Conservation (phyloP, 345 rosid species). For the Combretum micranthum region DNA sequence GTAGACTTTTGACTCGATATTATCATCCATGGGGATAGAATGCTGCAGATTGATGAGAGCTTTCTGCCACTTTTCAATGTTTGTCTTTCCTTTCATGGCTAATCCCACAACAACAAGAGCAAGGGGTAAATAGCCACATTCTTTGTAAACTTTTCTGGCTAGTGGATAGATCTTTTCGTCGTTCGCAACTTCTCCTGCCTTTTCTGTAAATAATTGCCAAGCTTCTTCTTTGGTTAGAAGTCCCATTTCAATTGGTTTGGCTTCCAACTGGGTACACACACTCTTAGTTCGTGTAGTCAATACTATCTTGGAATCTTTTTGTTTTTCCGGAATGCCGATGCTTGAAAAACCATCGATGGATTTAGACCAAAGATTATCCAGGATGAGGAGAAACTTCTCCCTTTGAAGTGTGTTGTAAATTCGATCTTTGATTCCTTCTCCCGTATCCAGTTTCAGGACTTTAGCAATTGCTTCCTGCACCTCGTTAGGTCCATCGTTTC, state of each 20-base stretch:
- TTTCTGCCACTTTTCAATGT: constrained; percentile 26
- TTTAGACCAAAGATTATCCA: constrained; percentile 1
- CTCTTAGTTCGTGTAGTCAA: constrained; percentile 14
- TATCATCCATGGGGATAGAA: constrained; percentile 18
- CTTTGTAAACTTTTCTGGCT: constrained; percentile 11
- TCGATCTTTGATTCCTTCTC: constrained; percentile 12
- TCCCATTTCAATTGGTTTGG: constrained; percentile 17
- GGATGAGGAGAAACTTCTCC: constrained; percentile 22
- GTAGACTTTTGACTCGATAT: constrained; percentile 28
- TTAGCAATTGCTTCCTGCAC: constrained; percentile 22
- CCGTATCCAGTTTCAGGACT: constrained; percentile 20
- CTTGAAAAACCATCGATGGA: constrained; percentile 12
- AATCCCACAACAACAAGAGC: constrained; percentile 36
- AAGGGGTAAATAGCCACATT: constrained; percentile 42
- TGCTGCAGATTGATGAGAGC: constrained; percentile 25
- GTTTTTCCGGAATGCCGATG: constrained; percentile 15
- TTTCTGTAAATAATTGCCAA: constrained; percentile 17
- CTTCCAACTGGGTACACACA: constrained; percentile 20
- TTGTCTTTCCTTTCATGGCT: constrained; percentile 28
- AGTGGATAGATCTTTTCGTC: constrained; percentile 26
- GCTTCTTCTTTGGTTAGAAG: constrained; percentile 14
- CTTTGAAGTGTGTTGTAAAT: constrained; percentile 5
- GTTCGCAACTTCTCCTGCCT: constrained; percentile 10
- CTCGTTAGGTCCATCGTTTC: constrained; percentile 6
- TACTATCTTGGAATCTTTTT: constrained; percentile 11